Base-by-base conservation (phyloP, 306 rosid genomes). In the Gastrolobium villosum region DNA sequence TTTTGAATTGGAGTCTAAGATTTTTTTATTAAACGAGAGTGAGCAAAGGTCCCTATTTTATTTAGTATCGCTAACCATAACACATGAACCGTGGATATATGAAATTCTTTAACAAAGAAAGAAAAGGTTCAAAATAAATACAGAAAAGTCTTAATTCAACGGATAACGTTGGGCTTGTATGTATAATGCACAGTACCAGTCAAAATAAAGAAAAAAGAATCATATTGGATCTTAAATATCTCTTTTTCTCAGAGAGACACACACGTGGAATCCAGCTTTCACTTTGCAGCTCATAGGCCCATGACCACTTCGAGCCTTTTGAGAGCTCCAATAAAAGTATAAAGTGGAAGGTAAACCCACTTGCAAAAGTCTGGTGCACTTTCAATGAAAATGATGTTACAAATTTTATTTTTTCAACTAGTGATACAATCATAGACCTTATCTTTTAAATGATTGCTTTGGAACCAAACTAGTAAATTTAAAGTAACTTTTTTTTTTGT, bases 321-420 rank as follows among this genome's bases (percentile, higher is more conserved):
- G 81, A 70, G 73, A 10, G 70, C 87, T 84, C 85, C 86, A 82
- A 88, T 79, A 57, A 65, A 81, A 50, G 8, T 57, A 14, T 75
- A 80, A 87, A 79, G 87, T 53, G 52, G 70, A 78, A 70, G 45
- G 5, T 40, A 34, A 54, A 37, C 34, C 56, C 70, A 32, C 77
- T 52, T 72, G 71, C 82, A 31, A 79, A 60, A 83, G 84, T 79
- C 77, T 31, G 78, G 64, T 71, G 54, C 84, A 79, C 89, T 90
- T 90, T 83, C 72, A 65, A 79, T 74, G 65, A 78, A 81, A 87
- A 82, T 84, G 79, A 83, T 81, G 59, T 78, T 79, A 76, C 82
- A 72, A 76, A 41, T 34, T 35, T 45, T 28, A 14, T 70, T 63
- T 28, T 5, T 39, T 9, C 31, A 13, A 32, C 43, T 55, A 74